A percentile compares a stretch with the other conserved stretches of the same genome.
These are phyloP conservation scores for Aspergillus conjunctus DNA, from an alignment of 495 filamentous ascomycete species.

Conservation along the genomic window DNA sequence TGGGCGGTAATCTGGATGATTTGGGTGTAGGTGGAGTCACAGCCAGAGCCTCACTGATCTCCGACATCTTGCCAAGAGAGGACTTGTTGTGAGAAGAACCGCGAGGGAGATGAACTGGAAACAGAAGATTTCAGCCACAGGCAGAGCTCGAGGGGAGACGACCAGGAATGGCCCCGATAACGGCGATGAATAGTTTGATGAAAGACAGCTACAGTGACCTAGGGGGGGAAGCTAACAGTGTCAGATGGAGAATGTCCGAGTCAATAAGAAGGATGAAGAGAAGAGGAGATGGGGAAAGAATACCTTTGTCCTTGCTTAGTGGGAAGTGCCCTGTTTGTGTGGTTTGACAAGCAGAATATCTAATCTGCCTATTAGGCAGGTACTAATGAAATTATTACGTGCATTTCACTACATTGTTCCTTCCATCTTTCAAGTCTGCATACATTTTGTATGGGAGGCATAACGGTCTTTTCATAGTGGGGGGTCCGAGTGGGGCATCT, in stretches of 20 bases:
- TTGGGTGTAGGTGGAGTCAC: neutral
- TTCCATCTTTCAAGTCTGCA: constrained; percentile 8
- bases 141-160: neutral
- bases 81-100: neutral
- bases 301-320: neutral
- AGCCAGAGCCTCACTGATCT: neutral
- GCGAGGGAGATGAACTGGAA: neutral
- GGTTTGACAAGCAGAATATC: neutral
- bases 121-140: neutral
- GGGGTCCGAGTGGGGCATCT: too few relatives aligned
- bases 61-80: neutral
- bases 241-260: neutral
- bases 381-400: neutral
- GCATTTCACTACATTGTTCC: constrained; percentile 1
- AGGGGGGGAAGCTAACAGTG: neutral
- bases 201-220: neutral
- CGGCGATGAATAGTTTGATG: neutral
- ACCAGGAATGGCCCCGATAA: neutral
- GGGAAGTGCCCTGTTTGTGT: constrained; percentile 5
- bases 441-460: constrained; percentile 4
- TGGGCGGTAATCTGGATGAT: neutral
- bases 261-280: neutral
- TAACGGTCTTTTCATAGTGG: neutral
- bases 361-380: neutral
- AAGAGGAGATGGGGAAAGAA: neutral